Evolutionary conservation across 306 rosid genomes (phyloP).

Genomic region (Prinsepia uniflora): DNA sequence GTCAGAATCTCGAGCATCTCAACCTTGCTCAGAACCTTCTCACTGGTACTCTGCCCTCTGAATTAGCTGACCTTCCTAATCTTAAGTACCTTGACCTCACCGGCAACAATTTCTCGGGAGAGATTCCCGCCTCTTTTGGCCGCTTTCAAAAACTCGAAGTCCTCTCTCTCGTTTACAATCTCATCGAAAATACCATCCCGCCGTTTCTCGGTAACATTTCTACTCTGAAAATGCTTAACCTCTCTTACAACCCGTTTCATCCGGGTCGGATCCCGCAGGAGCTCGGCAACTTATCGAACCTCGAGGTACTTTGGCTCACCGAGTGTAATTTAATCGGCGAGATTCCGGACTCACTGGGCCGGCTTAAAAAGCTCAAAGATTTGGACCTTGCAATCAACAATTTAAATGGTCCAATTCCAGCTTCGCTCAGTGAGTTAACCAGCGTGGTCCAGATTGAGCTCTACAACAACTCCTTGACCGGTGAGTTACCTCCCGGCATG

Average conservation of each 20-base stretch:
- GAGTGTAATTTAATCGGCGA: slow-evolving; percentile 56
- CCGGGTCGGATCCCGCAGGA: slow-evolving; percentile 65
- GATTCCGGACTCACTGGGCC: slow-evolving; percentile 64
- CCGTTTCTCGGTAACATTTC: slow-evolving; percentile 55
- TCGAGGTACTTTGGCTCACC: slow-evolving; percentile 65
- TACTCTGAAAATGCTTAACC: slow-evolving; percentile 61
- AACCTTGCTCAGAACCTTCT: slow-evolving; percentile 84
- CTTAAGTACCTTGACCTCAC: slow-evolving; percentile 64
- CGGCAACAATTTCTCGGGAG: slow-evolving; percentile 81
- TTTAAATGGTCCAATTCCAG: slow-evolving; percentile 57
- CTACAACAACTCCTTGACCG: slow-evolving; percentile 71
- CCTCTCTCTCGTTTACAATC: slow-evolving; percentile 58
- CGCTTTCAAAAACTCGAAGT: slow-evolving; percentile 59
- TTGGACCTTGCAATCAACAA: slow-evolving; percentile 63
- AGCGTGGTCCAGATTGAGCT: slow-evolving; percentile 67
- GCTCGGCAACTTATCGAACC: slow-evolving; percentile 59
- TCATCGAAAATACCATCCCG: slow-evolving; percentile 50
- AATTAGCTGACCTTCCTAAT: slow-evolving; percentile 41
- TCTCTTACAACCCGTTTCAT: slow-evolving; percentile 66
- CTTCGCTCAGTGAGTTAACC: slow-evolving; percentile 39
- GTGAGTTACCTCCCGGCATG: slow-evolving; percentile 59
- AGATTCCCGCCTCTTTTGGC: slow-evolving; percentile 50
- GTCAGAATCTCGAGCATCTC: slow-evolving; percentile 46
- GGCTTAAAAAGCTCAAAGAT: slow-evolving; percentile 41
- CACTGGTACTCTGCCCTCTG: slow-evolving; percentile 59